Conservation (phyloP, 1,284 basidiomycete species). For the Trichosporon sp. region DNA sequence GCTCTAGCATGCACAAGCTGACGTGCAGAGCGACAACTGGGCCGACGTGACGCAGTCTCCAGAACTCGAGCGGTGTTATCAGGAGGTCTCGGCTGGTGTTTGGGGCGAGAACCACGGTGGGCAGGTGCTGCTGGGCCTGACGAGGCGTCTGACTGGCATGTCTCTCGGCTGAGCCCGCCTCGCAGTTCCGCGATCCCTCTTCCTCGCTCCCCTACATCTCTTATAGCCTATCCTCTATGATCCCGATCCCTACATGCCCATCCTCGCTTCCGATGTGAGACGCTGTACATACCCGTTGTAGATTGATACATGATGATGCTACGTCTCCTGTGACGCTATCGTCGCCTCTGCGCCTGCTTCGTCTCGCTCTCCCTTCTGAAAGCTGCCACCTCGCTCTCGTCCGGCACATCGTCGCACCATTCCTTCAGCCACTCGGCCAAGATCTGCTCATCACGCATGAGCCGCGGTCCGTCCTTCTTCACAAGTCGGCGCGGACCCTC, state of each 20-base stretch:
- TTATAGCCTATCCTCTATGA: background rate
- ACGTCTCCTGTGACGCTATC: background rate
- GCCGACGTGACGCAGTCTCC: constrained; percentile 36
- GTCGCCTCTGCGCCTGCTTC: constrained; percentile 2
- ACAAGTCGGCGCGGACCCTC: constrained; percentile 65
- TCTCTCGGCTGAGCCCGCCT: background rate
- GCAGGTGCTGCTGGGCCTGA: constrained; percentile 42
- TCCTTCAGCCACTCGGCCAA: constrained; percentile 66
- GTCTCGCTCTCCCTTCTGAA: constrained; percentile 21
- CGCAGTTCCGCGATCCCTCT: background rate
- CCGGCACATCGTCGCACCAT: constrained; percentile 69
- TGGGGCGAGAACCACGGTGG: constrained; percentile 48
- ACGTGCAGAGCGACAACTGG: constrained; percentile 42
- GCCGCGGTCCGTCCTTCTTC: constrained; percentile 46
- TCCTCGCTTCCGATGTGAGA: background rate
- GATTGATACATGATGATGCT: constrained; percentile 11
- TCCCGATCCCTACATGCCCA: background rate
- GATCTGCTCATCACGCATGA: constrained; percentile 59
- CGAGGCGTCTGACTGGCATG: constrained; percentile 30
- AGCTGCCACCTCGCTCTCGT: constrained; percentile 49
- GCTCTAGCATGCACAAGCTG: constrained; percentile 11
- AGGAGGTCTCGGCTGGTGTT: constrained; percentile 51
- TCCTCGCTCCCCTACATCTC: background rate
- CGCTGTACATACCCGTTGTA: constrained; percentile 2
- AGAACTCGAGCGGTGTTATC: constrained; percentile 46